Base-by-base conservation (phyloP, 1,284 basidiomycete species). In the Vanrija sp. region DNA sequence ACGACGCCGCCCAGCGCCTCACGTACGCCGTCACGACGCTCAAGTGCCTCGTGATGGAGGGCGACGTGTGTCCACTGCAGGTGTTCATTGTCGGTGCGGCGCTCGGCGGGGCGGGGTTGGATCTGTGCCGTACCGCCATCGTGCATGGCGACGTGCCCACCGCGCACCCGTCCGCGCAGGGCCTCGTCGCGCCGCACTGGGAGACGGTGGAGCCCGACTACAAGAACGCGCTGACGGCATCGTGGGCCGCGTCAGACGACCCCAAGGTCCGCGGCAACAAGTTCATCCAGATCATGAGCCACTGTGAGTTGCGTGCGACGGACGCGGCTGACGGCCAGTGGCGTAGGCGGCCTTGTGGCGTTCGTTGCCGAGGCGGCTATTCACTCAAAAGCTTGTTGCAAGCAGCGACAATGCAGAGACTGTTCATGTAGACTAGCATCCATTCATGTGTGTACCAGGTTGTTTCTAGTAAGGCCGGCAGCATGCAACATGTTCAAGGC, bases 61-160 rank as follows among this genome's bases (percentile, higher is more conserved):
- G 43, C 54, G 38, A 34, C 34, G 48, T 44, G n/a, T 60, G 58
- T 23, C 44, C 58, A 1, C 26, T 60, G 38, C 51, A 55, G 40
- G 50, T 47, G 10, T 60, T 60, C 34, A 43, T 60, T 16, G 46
- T 60, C 25, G 58, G 51, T 40, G 58, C 58, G 5, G 45, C 46
- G n/a, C 26, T 52, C 12, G 43, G 42, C 44, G 58, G 53, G 44
- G 7, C 40, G 7, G 34, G 34, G 12, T 43, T 59, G 4, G 38
- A 50, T 12, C 58, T 60, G 18, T 60, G 58, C 54, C 58, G 58
- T 40, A 52, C 54, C n/a, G 58, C 58, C n/a, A 55, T 60, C 34
- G 58, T 60, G 16, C 39, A 53, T 25, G 40, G 51, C 48, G 54
- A 55, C 23, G 43, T 44, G 15, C 46, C 46, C n/a, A 34, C 34